phyloP scores from a whole-genome alignment of 2,329 filamentous ascomycete species.

The Thelonectria olida region DNA sequence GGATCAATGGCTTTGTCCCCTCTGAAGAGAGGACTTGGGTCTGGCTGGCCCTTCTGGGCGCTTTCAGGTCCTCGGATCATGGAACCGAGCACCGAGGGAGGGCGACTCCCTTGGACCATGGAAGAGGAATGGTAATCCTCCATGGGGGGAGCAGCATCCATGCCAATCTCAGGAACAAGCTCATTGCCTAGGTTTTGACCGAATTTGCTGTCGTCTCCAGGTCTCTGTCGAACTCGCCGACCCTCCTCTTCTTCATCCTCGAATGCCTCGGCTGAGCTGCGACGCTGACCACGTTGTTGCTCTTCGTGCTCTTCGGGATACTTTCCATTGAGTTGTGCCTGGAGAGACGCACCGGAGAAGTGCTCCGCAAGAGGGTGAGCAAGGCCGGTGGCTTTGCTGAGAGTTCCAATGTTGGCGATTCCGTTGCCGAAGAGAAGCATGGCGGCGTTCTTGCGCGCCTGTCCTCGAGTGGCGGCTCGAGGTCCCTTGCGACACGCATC shows the following conservation, averaged over 20 bases:
- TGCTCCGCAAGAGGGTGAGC: constrained; percentile 54
- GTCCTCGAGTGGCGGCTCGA: constrained; percentile 39
- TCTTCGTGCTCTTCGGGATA: constrained; percentile 30
- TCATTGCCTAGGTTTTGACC: constrained; percentile 50
- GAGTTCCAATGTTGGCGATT: constrained; percentile 44
- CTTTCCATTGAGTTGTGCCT: constrained; percentile 42
- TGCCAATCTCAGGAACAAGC: constrained; percentile 70
- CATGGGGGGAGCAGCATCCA: constrained; percentile 72
- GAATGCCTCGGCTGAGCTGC: constrained; percentile 56
- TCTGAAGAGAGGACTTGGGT: constrained; percentile 50
- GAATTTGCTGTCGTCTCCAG: constrained; percentile 42
- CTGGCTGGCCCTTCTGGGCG: constrained; percentile 44
- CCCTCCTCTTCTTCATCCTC: constrained; percentile 46
- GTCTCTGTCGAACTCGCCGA: constrained; percentile 51
- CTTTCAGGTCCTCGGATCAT: constrained; percentile 53
- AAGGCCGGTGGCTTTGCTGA: constrained; percentile 38
- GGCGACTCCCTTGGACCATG: constrained; percentile 62
- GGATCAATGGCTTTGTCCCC: constrained; percentile 49
- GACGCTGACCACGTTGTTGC: constrained; percentile 46
- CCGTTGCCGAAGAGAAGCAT: constrained; percentile 45
- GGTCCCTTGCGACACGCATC: constrained; percentile 40
- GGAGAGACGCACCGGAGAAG: constrained; percentile 56
- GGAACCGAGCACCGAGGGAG: constrained; percentile 57
- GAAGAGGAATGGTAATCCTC: constrained; percentile 70
- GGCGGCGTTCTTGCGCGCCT: constrained; percentile 51